A percentile compares a stretch with the other conserved stretches of the same genome.
phyloP scores from a whole-genome alignment of 768 basidiomycete species.

The Daedaleopsis nitida region DNA sequence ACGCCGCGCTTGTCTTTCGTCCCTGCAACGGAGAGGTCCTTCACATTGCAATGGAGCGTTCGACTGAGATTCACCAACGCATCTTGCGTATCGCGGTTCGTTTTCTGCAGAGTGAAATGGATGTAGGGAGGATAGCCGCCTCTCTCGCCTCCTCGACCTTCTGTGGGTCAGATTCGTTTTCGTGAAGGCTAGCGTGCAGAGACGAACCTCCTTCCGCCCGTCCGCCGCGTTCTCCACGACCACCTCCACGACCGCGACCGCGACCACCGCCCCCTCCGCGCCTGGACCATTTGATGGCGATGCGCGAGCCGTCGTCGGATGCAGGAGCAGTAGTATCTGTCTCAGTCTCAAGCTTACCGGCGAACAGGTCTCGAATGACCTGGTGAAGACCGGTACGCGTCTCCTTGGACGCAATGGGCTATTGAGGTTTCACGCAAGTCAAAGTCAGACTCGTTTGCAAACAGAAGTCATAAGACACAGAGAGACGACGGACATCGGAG shows the following conservation, averaged over 20 bases:
- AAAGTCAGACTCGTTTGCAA: conserved; percentile 6
- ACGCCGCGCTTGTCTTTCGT: conserved; percentile 99
- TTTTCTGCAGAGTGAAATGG: conserved; percentile 96
- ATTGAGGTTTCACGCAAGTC: conserved; percentile 10
- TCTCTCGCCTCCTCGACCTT: conserved; percentile 47
- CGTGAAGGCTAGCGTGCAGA: not conserved
- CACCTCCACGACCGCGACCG: conserved; percentile 48
- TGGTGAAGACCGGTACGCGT: conserved; percentile 83
- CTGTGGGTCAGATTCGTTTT: not conserved
- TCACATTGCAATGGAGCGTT: conserved; percentile 70
- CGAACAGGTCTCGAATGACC: conserved; percentile 76
- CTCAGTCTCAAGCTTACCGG: conserved; percentile 82
- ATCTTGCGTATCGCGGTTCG: conserved; percentile 97
- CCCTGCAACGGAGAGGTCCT: conserved; percentile 88
- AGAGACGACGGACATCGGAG: conserved; percentile 66
- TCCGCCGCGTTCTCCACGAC: conserved; percentile 33
- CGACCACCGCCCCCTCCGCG: conserved; percentile 50
- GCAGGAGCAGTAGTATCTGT: conserved; percentile 56
- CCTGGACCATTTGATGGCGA: conserved; percentile 78
- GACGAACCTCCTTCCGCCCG: conserved; percentile 12
- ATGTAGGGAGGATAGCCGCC: conserved; percentile 84
- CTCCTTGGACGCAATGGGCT: conserved; percentile 86
- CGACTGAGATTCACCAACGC: conserved; percentile 82
- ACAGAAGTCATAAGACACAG: conserved; percentile 13
- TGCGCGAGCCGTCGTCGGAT: conserved; percentile 69